Conservation (phyloP, 352 stramenopile species). For the Globisporangium echinulatum region DNA sequence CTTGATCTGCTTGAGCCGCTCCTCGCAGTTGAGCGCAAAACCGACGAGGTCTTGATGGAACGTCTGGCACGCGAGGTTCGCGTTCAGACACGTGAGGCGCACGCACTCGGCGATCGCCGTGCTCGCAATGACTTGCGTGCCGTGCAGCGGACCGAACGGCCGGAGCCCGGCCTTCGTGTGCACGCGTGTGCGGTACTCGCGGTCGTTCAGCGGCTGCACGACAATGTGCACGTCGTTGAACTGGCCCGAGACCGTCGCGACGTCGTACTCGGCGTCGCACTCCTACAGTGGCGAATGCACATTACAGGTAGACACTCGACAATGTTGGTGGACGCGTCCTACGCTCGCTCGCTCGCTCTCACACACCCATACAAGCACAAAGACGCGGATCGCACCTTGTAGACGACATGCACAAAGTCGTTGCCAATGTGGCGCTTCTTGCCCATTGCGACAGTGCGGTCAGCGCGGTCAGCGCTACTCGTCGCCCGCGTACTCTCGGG, state of each 20-base stretch:
- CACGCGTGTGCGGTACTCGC: conserved; percentile 68
- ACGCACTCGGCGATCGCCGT: conserved; percentile 59
- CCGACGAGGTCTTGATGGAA: conserved; percentile 81
- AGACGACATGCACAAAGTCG: conserved; percentile 85
- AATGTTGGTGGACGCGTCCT: too few relatives aligned
- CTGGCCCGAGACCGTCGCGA: conserved; percentile 69
- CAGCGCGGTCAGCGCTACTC: background rate
- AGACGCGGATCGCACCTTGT: conserved; percentile 36
- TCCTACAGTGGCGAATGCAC: conserved; percentile 25
- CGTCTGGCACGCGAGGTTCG: conserved; percentile 76
- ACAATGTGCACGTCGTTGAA: conserved; percentile 88
- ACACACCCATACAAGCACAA: too few relatives aligned
- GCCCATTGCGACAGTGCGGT: conserved; percentile 31
- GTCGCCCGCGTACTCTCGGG: conserved; percentile 4
- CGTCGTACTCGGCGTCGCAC: conserved; percentile 70
- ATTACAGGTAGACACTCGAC: too few relatives aligned
- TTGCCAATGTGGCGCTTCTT: conserved; percentile 89
- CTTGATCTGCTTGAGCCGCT: conserved; percentile 86
- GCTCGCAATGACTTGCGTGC: conserved; percentile 64
- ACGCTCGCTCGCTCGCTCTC: too few relatives aligned
- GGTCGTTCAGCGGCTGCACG: conserved; percentile 73
- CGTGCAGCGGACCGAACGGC: conserved; percentile 71
- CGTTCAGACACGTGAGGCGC: conserved; percentile 73
- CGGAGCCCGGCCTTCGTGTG: conserved; percentile 61
- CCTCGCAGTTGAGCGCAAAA: conserved; percentile 74